Percentiles rank a stretch among this genome's conserved stretches.
These are phyloP conservation scores for Venturia aucupariae DNA, from an alignment of 2,329 filamentous ascomycete species.

Conservation along the genomic window DNA sequence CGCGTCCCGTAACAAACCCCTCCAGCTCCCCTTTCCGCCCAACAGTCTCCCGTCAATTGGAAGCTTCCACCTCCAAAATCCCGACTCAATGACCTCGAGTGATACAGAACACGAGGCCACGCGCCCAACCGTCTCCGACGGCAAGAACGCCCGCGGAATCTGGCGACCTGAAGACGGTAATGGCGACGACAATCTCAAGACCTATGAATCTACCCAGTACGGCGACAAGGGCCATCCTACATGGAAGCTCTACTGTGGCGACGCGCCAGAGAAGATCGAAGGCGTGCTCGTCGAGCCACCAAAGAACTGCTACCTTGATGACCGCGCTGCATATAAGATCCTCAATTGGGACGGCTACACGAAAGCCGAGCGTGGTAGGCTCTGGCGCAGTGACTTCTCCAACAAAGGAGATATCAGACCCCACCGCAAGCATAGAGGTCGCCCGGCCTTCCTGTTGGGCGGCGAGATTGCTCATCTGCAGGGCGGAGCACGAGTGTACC, in stretches of 20 bases:
- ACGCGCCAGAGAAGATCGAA: constrained; percentile 22
- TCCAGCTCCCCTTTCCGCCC: no score
- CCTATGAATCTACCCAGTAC: constrained; percentile 20
- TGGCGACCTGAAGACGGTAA: constrained; percentile 32
- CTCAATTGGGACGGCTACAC: constrained; percentile 13
- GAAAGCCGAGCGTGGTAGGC: constrained; percentile 14
- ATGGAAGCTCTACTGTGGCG: constrained; percentile 32
- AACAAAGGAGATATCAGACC: constrained; percentile 24
- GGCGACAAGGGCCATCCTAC: constrained; percentile 24
- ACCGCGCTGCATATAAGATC: constrained; percentile 28
- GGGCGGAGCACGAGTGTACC: not conserved
- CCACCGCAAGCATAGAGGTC: constrained; percentile 29
- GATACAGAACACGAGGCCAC: not conserved
- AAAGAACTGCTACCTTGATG: constrained; percentile 32
- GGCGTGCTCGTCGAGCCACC: constrained; percentile 26
- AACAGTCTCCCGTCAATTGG: no score
- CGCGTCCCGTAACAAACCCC: no score
- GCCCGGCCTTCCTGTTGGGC: constrained; percentile 21
- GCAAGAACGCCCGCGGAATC: constrained; percentile 25
- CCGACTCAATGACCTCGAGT: no score
- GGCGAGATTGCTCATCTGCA: not conserved
- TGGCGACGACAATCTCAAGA: constrained; percentile 23
- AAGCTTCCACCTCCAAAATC: no score
- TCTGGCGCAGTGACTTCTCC: constrained; percentile 34
- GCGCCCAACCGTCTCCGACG: constrained; percentile 20